These are phyloP conservation scores for Nicotiana knightiana DNA, from an alignment of 257 asterid genomes.

Conservation along the genomic window DNA sequence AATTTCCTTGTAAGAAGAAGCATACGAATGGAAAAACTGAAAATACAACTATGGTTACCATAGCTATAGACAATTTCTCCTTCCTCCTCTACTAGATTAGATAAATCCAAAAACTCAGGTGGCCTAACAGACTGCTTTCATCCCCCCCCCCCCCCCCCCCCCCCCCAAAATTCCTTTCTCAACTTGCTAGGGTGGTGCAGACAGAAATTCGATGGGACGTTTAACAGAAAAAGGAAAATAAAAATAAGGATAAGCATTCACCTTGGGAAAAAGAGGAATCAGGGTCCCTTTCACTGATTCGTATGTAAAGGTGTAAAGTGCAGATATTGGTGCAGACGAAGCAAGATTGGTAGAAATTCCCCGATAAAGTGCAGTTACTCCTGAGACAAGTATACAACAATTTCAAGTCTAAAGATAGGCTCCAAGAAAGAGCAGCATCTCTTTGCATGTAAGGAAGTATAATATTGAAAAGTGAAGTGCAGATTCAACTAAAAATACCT, in stretches of 20 bases:
- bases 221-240: neutral
- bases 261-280: conserved; percentile 79
- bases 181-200: neutral
- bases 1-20: neutral
- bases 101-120: neutral
- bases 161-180: neutral
- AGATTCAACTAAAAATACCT: conserved; percentile 35
- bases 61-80: neutral
- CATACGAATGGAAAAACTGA: neutral
- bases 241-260: conserved; percentile 17
- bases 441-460: neutral
- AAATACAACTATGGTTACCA: neutral
- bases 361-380: conserved; percentile 77
- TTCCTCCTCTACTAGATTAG: neutral
- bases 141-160: neutral
- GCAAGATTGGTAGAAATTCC: conserved; percentile 84
- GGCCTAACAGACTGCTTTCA: neutral
- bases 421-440: neutral
- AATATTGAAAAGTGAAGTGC: neutral
- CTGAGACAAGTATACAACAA: conserved; percentile 35
- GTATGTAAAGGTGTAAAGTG: conserved; percentile 84
- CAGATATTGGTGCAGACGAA: conserved; percentile 93
- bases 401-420: conserved; percentile 12
- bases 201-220: neutral
- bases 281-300: conserved; percentile 75